Evolutionary conservation across 1,284 basidiomycete species (phyloP).

Genomic region (Ceratobasidium sp.): DNA sequence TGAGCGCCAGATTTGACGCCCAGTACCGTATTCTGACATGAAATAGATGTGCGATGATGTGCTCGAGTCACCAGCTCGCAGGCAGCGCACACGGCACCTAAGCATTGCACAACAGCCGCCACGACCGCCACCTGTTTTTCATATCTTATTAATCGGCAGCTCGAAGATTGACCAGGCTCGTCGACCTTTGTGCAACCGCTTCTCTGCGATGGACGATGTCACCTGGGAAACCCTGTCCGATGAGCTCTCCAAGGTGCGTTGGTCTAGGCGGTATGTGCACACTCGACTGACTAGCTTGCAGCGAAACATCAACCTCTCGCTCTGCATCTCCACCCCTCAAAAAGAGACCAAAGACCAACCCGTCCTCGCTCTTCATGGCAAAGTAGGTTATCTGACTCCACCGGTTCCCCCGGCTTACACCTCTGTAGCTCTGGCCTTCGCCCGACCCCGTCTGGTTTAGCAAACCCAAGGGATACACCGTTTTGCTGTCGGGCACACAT

Average conservation of each 20-base stretch:
- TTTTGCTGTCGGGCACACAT: conserved; percentile 17
- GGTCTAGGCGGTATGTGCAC: background rate
- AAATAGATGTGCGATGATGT: conserved; percentile 69
- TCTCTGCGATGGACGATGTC: conserved; percentile 66
- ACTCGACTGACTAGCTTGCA: conserved; percentile 53
- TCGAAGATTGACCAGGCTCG: conserved; percentile 67
- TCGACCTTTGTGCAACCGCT: conserved; percentile 69
- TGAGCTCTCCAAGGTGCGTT: conserved; percentile 72
- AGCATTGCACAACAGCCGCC: conserved; percentile 47
- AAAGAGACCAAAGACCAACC: conserved; percentile 64
- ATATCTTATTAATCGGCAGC: conserved; percentile 75
- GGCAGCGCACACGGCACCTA: conserved; percentile 47
- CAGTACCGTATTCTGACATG: conserved; percentile 31
- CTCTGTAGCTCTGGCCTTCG: conserved; percentile 38
- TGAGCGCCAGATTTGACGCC: conserved; percentile 54
- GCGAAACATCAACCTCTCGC: conserved; percentile 73
- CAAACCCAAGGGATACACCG: conserved; percentile 26
- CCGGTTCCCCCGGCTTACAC: background rate
- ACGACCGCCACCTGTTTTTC: conserved; percentile 57
- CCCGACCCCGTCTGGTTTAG: conserved; percentile 37
- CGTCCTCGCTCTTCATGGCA: background rate
- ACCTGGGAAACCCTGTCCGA: conserved; percentile 74
- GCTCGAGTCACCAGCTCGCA: conserved; percentile 45
- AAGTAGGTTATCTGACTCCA: background rate
- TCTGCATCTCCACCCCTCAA: conserved; percentile 64